Percentiles rank a stretch among this genome's conserved stretches.
phyloP scores from a whole-genome alignment of 768 basidiomycete species.

The Mrakia blollopis region DNA sequence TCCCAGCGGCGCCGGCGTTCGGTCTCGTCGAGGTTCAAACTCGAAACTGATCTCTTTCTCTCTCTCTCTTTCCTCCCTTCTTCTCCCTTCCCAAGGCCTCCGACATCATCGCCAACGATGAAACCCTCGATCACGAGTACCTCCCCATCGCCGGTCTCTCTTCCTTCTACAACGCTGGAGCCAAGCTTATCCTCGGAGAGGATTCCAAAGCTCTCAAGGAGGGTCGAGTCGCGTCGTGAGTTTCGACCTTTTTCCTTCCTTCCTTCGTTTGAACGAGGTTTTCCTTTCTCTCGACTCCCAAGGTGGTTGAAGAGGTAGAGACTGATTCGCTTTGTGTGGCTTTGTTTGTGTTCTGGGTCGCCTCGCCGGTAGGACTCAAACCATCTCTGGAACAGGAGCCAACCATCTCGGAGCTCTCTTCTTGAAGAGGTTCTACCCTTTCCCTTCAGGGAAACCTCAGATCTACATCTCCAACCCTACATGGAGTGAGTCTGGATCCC shows the following conservation, averaged over 20 bases:
- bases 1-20: too few species aligned
- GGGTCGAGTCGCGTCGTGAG: constrained; percentile 57
- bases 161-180: constrained; percentile 74
- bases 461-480: constrained; percentile 88
- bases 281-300: too few species aligned
- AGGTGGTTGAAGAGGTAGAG: too few species aligned
- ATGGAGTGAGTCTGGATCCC: constrained; percentile 62
- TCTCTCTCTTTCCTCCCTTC: background rate
- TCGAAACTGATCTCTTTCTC: background rate
- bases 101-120: constrained; percentile 44
- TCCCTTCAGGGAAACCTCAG: constrained; percentile 57
- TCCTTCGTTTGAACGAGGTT: background rate
- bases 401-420: constrained; percentile 89
- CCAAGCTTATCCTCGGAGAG: constrained; percentile 71
- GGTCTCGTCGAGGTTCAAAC: background rate
- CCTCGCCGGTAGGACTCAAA: constrained; percentile 73
- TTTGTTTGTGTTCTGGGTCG: constrained; percentile 42
- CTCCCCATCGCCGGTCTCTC: constrained; percentile 83
- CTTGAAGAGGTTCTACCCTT: constrained; percentile 68
- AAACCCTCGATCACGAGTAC: constrained; percentile 76
- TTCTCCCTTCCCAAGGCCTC: constrained; percentile 15
- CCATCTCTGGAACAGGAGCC: constrained; percentile 92
- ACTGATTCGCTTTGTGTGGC: background rate
- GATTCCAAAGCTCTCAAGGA: constrained; percentile 66
- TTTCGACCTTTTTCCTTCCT: background rate